Base-by-base conservation (phyloP, 768 basidiomycete genomes). In the Collybia nuda region DNA sequence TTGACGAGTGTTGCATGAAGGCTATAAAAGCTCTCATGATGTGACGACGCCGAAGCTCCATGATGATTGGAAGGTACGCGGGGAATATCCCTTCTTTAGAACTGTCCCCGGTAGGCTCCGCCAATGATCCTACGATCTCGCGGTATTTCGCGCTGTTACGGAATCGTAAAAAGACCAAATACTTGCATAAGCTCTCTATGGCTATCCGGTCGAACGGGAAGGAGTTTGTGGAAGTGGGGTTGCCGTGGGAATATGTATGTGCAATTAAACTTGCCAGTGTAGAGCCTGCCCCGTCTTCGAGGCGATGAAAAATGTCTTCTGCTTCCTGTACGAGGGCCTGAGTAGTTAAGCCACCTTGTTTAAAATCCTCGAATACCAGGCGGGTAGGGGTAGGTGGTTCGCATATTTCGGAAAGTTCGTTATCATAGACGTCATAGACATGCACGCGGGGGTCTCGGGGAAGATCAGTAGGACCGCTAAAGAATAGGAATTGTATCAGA, bases 161-260 rank as follows among this genome's bases (percentile, higher is more conserved):
- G 53, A 80, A 84, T n/a, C 81, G 74, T 0, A 84, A 64, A 54
- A 84, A 82, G 9, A 76, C 66, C 39, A 83, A 71, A 58, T 77
- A 84, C 51, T 73, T 76, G 8, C 76, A 69, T 1, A 84, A 53
- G n/a, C 60, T 60, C 35, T 75, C 71, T 12, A 74, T 52, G 4
- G 61, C 60, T 14, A 53, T 54, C 7, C 62, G 62, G 40, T 67
- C 61, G 29, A 73, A 58, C 0, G 60, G 56, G 24, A 73, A 54
- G 2, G 66, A 59, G n/a, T 51, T 62, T 40, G 62, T 63, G 43
- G 56, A 57, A 17, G 56, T 51, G 4, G 59, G 57, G 23, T 58
- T 59, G 15, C 56, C 65, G 19, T 52, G 54, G 57, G 61, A 57
- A 47, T 65, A 61, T n/a, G 68, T 64, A 29, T 64, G 67, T 56